phyloP scores from a whole-genome alignment of 768 basidiomycete genomes.

The Hygrophoropsis aurantiaca region DNA sequence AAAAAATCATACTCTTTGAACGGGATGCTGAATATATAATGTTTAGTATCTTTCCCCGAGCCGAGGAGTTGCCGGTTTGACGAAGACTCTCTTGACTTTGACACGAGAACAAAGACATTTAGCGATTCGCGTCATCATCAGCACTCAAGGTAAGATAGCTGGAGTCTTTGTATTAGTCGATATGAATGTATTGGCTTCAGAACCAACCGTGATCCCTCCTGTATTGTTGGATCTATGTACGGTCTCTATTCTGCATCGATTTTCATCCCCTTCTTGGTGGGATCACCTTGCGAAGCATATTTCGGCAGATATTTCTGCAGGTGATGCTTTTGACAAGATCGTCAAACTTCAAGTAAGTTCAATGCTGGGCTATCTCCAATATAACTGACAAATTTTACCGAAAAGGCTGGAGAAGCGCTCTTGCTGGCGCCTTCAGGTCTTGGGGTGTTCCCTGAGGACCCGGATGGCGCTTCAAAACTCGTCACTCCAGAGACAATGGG shows the following conservation, averaged over 20 bases:
- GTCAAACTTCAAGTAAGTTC: constrained; percentile 51
- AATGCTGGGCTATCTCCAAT: not conserved
- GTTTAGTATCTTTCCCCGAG: constrained; percentile 43
- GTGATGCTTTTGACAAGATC: constrained; percentile 55
- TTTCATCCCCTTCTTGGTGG: constrained; percentile 69
- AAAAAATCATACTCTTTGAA: constrained; percentile 1
- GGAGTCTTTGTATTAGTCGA: not conserved
- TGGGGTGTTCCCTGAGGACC: constrained; percentile 25
- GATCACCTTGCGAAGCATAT: constrained; percentile 58
- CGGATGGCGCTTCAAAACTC: not conserved
- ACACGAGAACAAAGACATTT: constrained; percentile 64
- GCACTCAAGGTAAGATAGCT: constrained; percentile 53
- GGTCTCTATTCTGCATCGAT: constrained; percentile 56
- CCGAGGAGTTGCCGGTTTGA: constrained; percentile 44
- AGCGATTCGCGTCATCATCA: constrained; percentile 63
- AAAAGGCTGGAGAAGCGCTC: constrained; percentile 63
- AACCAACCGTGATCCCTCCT: constrained; percentile 62
- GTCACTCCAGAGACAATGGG: constrained; percentile 11
- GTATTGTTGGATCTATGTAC: constrained; percentile 59
- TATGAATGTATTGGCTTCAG: constrained; percentile 27
- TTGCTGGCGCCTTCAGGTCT: constrained; percentile 59
- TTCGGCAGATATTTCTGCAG: constrained; percentile 50
- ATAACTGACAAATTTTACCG: not conserved
- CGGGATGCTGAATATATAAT: not conserved
- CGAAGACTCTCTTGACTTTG: constrained; percentile 48